Evolutionary conservation across 805 yeast genomes (phyloP), one percentile per base, ranked within the genome.

Genomic region (Starmerella cellae): DNA sequence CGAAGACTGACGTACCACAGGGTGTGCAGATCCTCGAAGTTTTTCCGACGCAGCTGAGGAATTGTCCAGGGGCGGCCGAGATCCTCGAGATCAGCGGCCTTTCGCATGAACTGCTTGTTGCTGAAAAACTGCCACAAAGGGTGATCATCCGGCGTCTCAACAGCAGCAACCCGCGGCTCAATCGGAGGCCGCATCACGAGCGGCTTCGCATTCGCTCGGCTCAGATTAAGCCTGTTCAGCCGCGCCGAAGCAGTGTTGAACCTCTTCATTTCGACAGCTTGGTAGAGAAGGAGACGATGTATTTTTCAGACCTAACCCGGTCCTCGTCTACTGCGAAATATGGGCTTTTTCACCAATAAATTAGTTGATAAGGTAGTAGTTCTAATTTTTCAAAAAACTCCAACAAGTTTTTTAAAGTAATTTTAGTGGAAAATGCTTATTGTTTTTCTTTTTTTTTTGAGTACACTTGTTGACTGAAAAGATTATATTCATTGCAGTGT

Each of bases 61-160:
- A 85, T 69, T 5, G 79, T 64, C 98, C 98, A 91, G 4, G 91
- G 66, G 54, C 94, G 71, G 14, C 91, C 60, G 14, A 48, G 36
- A 38, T 53, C 53, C 35, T 50, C 49, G 37, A 61, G 43, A 20
- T 77, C 82, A 2, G 68, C 73, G 2, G 70, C 61, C 1, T 67
- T 58, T 52, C 96, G 72, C 46, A 81, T 63, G 46, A 77, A 74
- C 54, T 70, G 67, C 44, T 76, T 68, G 31, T 81, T 71, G 38
- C 66, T 59, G 65, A 88, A 91, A 60, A 91, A 91, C 54, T 82
- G 87, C 95, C 95, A 91, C 49, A 91, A 68, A 24, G 97, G 98
- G 62, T 91, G 98, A 59, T 80, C 81, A 4, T 79, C 88, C 13
- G 75, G 71, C 27, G 82, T 81, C 46, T 69, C 69, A 42, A 87